These are phyloP conservation scores for Amphibolis antarctica DNA, from an alignment of 106 monocot species.

Conservation along the genomic window DNA sequence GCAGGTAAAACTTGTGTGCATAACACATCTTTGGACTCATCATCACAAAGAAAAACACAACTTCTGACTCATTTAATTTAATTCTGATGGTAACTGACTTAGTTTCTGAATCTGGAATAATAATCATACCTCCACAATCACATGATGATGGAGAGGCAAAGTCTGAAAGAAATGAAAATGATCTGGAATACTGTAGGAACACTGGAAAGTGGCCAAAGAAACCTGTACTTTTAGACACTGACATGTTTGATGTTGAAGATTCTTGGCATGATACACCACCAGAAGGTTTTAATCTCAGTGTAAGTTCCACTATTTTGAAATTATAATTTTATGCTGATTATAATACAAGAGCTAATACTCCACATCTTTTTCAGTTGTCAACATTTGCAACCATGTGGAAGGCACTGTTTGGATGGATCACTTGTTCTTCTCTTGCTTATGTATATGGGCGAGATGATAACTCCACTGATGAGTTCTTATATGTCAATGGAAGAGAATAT, in stretches of 20 bases:
- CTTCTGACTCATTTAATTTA: too few species aligned
- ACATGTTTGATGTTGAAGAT: constrained; percentile 78
- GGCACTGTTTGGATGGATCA: constrained; percentile 82
- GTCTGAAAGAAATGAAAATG: constrained; percentile 24
- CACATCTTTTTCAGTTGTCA: constrained; percentile 43
- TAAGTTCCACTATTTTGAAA: constrained; percentile 12
- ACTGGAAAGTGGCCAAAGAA: constrained; percentile 86
- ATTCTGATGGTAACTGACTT: background rate
- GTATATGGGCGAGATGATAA: constrained; percentile 57
- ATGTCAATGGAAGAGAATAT: constrained; percentile 61
- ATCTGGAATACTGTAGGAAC: constrained; percentile 30
- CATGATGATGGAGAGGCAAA: constrained; percentile 12
- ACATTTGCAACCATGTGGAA: constrained; percentile 85
- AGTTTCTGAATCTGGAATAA: constrained; percentile 49
- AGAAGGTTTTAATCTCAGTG: constrained; percentile 67
- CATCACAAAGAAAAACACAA: too few species aligned
- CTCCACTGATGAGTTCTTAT: constrained; percentile 44
- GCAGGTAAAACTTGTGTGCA: constrained; percentile 49
- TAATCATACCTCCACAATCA: constrained; percentile 51
- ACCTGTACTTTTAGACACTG: constrained; percentile 78
- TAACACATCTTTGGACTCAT: too few species aligned
- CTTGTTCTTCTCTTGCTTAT: constrained; percentile 64
- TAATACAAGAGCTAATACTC: background rate
- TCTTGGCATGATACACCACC: constrained; percentile 94
- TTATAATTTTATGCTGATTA: background rate